Conservation (phyloP, 148 eudicot species). For the Diospyros lotus region DNA sequence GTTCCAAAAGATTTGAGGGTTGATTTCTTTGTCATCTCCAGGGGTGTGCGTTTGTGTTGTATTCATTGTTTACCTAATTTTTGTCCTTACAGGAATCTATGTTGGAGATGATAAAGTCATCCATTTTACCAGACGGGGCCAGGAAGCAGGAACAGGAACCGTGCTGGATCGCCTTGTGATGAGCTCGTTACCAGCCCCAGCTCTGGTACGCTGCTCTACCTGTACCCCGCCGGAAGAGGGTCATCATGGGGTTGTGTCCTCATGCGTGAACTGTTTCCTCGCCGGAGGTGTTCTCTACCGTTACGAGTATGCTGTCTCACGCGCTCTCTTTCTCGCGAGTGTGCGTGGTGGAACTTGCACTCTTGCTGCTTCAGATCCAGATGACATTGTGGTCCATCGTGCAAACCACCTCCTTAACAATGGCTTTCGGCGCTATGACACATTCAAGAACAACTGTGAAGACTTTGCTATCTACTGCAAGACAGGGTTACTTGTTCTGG, state of each 20-base stretch:
- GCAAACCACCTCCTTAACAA: slow-evolving; percentile 89
- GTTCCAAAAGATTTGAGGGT: too few relatives aligned
- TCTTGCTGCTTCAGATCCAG: slow-evolving; percentile 65
- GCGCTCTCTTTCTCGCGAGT: slow-evolving; percentile 72
- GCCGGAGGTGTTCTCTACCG: slow-evolving; percentile 67
- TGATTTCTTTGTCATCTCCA: too few relatives aligned
- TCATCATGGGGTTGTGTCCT: slow-evolving; percentile 51
- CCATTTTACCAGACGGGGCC: slow-evolving; percentile 66
- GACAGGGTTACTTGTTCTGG: slow-evolving; percentile 71
- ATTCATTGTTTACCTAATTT: too few relatives aligned
- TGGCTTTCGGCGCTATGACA: slow-evolving; percentile 88
- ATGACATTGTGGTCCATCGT: slow-evolving; percentile 61
- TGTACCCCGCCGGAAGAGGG: slow-evolving; percentile 48
- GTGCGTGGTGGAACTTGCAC: slow-evolving; percentile 96
- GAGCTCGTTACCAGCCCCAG: slow-evolving; percentile 2
- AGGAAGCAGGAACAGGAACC: slow-evolving; percentile 24
- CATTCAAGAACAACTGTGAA: slow-evolving; percentile 88
- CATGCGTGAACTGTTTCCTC: slow-evolving; percentile 92
- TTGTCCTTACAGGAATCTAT: slow-evolving; percentile 51
- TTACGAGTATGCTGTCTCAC: slow-evolving; percentile 79
- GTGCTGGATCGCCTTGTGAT: slow-evolving; percentile 28
- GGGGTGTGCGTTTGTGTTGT: too few relatives aligned
- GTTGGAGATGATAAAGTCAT: slow-evolving; percentile 96
- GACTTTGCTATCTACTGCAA: slow-evolving; percentile 95
- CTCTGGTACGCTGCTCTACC: slow-evolving; percentile 53